Percentiles rank a stretch among this genome's conserved stretches.
Evolutionary conservation across 345 rosid species (phyloP).

Genomic region (Limnanthes douglasii): DNA sequence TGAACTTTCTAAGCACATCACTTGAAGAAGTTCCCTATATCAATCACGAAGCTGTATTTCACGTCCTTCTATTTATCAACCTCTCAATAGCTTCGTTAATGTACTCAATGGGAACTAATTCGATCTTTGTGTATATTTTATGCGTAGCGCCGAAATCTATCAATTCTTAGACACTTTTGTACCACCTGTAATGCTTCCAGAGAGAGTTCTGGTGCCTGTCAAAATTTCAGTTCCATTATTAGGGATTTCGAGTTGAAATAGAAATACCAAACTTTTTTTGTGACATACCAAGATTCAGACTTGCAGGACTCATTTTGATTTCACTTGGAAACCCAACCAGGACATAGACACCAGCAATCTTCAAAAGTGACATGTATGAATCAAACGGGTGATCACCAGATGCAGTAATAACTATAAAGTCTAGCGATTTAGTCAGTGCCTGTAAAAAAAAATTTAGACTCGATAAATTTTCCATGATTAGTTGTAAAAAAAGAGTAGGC

Average conservation of each 20-base stretch:
- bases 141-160: slow-evolving; percentile 55
- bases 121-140: slow-evolving; percentile 59
- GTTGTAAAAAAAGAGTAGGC: neutral
- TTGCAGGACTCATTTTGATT: slow-evolving; percentile 67
- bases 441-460: slow-evolving; percentile 13
- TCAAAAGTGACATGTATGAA: slow-evolving; percentile 64
- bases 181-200: slow-evolving; percentile 65
- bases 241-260: too few relatives aligned
- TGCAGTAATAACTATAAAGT: slow-evolving; percentile 73
- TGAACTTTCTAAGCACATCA: too few relatives aligned
- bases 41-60: slow-evolving; percentile 79
- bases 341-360: slow-evolving; percentile 45
- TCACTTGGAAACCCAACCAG: slow-evolving; percentile 78
- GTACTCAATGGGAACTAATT: slow-evolving; percentile 49
- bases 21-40: slow-evolving; percentile 53
- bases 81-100: slow-evolving; percentile 70
- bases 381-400: slow-evolving; percentile 86
- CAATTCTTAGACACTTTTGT: slow-evolving; percentile 60
- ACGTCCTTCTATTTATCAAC: slow-evolving; percentile 57
- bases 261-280: neutral
- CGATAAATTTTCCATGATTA: too few relatives aligned
- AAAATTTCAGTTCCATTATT: slow-evolving; percentile 3
- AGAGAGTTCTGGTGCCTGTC: slow-evolving; percentile 48
- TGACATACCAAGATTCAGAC: slow-evolving; percentile 34
- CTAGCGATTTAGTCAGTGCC: slow-evolving; percentile 48